Percentiles rank a stretch among this genome's conserved stretches.
These are phyloP conservation scores for Kodamaea sagamina DNA, from an alignment of 805 yeast species.

Conservation along the genomic window DNA sequence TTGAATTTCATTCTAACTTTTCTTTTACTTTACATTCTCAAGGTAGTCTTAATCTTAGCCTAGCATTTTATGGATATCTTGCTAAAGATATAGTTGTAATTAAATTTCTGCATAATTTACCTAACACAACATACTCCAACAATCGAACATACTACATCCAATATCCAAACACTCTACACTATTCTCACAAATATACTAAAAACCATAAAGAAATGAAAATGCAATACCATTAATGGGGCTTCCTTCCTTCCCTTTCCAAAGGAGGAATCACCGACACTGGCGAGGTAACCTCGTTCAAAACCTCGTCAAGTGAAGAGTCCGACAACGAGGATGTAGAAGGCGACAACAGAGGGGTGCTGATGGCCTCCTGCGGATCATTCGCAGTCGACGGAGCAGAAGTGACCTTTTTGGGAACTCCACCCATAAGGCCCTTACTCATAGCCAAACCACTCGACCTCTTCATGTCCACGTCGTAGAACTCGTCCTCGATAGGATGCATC, in stretches of 20 bases:
- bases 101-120: too few relatives aligned
- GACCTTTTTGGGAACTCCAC: constrained; percentile 75
- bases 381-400: constrained; percentile 6
- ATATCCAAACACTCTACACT: too few relatives aligned
- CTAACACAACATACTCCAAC: too few relatives aligned
- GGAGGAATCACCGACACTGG: constrained; percentile 36
- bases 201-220: constrained; percentile 1
- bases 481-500: constrained; percentile 88
- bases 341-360: constrained; percentile 5
- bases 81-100: too few relatives aligned
- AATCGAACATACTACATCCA: too few relatives aligned
- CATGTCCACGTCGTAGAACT: constrained; percentile 77
- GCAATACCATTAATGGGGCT: constrained; percentile 3
- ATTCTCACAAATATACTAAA: not conserved
- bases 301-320: constrained; percentile 6
- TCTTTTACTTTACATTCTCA: too few relatives aligned
- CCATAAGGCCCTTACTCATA: constrained; percentile 89
- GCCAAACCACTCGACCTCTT: constrained; percentile 77
- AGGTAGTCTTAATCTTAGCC: too few relatives aligned
- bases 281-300: constrained; percentile 22
- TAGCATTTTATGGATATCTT: too few relatives aligned
- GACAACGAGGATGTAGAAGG: constrained; percentile 5
- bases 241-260: constrained; percentile 39
- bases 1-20: too few relatives aligned
- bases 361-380: constrained; percentile 6